phyloP scores from a whole-genome alignment of 2,329 filamentous ascomycete genomes.

The Xylaria sp. region DNA sequence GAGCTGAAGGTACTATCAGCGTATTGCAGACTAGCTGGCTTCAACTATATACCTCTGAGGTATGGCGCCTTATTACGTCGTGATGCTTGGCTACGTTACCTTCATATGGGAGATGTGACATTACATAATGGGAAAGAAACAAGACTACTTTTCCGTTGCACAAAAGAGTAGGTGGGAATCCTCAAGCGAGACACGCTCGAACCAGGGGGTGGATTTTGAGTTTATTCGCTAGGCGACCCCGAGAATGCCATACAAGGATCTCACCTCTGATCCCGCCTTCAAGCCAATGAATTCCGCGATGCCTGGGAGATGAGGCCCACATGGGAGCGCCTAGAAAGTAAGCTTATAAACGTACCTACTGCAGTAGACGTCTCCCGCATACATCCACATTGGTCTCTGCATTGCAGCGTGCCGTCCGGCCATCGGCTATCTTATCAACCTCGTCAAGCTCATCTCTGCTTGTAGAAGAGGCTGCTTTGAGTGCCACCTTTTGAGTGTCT shows the following conservation, averaged over 20 bases:
- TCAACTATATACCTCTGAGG: constrained; percentile 1
- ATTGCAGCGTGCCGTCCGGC: constrained; percentile 34
- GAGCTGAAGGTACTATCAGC: constrained; percentile 3
- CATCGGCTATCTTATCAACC: constrained; percentile 39
- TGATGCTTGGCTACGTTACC: not conserved
- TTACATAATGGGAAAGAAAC: constrained; percentile 26
- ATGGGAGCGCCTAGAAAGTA: constrained; percentile 31
- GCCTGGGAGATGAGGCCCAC: constrained; percentile 24
- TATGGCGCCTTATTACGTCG: constrained; percentile 17
- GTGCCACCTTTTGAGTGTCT: constrained; percentile 14
- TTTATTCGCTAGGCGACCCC: constrained; percentile 37
- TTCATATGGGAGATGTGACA: constrained; percentile 4
- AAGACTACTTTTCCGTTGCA: not conserved
- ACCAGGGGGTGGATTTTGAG: constrained; percentile 29
- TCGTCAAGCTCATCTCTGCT: constrained; percentile 27
- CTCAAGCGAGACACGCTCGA: constrained; percentile 31
- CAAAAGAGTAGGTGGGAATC: not conserved
- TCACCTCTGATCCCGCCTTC: constrained; percentile 11
- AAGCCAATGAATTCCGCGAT: constrained; percentile 22
- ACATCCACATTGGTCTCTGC: constrained; percentile 30
- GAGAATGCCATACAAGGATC: constrained; percentile 34
- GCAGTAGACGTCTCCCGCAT: constrained; percentile 31
- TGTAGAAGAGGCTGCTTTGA: constrained; percentile 22
- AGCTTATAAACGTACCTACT: constrained; percentile 35
- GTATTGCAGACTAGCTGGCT: constrained; percentile 7